Base-by-base conservation (phyloP, 257 asterid genomes). In the Przewalskia tangutica region DNA sequence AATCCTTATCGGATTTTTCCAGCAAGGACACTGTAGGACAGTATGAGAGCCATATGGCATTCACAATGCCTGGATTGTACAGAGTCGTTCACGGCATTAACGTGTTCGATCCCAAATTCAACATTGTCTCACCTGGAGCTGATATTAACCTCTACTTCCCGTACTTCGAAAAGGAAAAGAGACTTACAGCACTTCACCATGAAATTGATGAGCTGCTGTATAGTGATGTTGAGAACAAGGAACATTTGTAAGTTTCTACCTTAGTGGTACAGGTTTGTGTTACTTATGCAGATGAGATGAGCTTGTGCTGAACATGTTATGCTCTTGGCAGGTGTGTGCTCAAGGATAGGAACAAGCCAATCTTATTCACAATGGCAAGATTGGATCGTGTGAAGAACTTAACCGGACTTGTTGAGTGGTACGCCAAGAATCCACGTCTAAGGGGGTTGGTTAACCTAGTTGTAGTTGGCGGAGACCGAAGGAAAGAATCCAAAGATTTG, bases 1-100 rank as follows among this genome's bases (percentile, higher is more conserved):
- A 65, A 6, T 34, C 10, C 48, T 3, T 75, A 0, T 7, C 13
- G 1, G 62, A 50, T 55, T 63, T 71, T 44, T 84, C 77, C 91
- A 96, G 99, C 87, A 94, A 96, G 92, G 97, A 94, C 85, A 96
- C 97, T 1, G 98, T 94, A 5, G 98, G 98, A 36, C 99, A 96
- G 65, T 96, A 96, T 13, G 99, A 96, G 86, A 93, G 98, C 87
- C 99, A 96, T 82, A 91, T 63, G 90, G 98, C 98, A n/a, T 96
- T 93, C 86, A 94, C 98, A 5, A 92, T 96, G 99, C 98, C 99
- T 0, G 98, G 99, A 85, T 81, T 93, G 6, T 96, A 96, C 89
- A 85, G 99, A 63, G 98, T 94, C 11, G 98, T 94, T 79, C 97
- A 94, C n/a, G 99, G 99, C 18, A 94, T 96, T 5, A 88, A 96